Conservation (phyloP, 2,329 filamentous ascomycete genomes). For the Shiraia bambusicola region DNA sequence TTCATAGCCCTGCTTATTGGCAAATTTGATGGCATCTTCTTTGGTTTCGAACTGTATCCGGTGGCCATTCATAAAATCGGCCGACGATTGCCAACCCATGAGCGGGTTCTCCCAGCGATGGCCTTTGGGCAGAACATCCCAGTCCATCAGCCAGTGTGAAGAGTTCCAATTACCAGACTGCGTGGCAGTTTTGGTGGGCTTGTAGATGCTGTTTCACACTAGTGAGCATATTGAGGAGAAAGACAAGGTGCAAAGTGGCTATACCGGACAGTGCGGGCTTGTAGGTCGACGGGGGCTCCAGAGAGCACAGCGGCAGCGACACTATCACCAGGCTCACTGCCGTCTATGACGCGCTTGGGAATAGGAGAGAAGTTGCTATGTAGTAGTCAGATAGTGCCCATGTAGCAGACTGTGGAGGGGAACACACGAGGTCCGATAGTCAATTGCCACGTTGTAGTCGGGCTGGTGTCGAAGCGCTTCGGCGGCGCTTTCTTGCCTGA, state of each 20-base stretch:
- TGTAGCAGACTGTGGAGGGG: neutral
- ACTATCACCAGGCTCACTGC: conserved; percentile 74
- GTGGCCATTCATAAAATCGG: conserved; percentile 92
- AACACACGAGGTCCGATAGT: conserved; percentile 87
- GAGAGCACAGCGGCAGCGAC: conserved; percentile 85
- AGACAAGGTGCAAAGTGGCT: conserved; percentile 19
- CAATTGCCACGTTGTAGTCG: conserved; percentile 76
- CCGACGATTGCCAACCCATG: conserved; percentile 98
- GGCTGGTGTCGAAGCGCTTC: conserved; percentile 67
- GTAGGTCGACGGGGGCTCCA: conserved; percentile 88
- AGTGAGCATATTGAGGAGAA: neutral
- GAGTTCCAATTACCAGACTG: conserved; percentile 88
- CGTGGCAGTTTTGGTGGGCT: conserved; percentile 88
- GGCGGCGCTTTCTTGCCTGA: conserved; percentile 52
- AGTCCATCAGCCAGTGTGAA: conserved; percentile 95
- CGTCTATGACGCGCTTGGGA: conserved; percentile 85
- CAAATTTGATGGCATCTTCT: conserved; percentile 92
- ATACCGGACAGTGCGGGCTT: conserved; percentile 91
- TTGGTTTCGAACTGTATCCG: conserved; percentile 87
- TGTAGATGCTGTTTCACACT: conserved; percentile 72
- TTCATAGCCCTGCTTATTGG: conserved; percentile 98
- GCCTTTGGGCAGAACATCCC: conserved; percentile 89
- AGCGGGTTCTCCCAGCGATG: conserved; percentile 98
- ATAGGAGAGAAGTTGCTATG: conserved; percentile 84
- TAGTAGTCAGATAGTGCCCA: conserved; percentile 23